These are phyloP conservation scores for Citrullus colocynthis DNA, from an alignment of 306 rosid genomes.

Conservation along the genomic window DNA sequence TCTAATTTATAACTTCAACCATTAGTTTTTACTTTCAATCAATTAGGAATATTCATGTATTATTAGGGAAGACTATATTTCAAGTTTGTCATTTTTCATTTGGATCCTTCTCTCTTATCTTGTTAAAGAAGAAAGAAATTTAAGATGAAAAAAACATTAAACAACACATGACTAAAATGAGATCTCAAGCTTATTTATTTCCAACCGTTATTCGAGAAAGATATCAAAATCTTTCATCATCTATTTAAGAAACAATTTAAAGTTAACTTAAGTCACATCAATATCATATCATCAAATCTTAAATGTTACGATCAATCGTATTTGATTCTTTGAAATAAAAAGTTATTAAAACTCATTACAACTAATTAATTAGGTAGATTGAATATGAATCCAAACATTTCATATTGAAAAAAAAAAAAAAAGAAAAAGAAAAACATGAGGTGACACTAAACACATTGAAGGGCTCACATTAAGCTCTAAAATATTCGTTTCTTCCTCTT, in stretches of 20 bases:
- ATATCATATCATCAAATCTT: background rate
- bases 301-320: background rate
- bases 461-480: background rate
- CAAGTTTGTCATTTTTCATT: background rate
- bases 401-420: background rate
- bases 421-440: background rate
- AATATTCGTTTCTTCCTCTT: background rate
- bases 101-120: background rate
- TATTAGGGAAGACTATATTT: background rate
- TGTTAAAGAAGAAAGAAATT: background rate
- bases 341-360: background rate
- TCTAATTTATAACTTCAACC: background rate
- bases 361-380: background rate
- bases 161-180: background rate
- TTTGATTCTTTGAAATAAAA: background rate
- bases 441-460: constrained; percentile 2
- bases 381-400: background rate
- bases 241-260: background rate
- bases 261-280: constrained; percentile 1
- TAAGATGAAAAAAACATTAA: background rate
- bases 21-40: background rate
- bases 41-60: background rate
- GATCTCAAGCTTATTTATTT: background rate
- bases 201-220: background rate
- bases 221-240: background rate